Evolutionary conservation across 1,139 yeast species (phyloP), one percentile per base, ranked within the genome.

Genomic region (Magnusiomyces sp.): DNA sequence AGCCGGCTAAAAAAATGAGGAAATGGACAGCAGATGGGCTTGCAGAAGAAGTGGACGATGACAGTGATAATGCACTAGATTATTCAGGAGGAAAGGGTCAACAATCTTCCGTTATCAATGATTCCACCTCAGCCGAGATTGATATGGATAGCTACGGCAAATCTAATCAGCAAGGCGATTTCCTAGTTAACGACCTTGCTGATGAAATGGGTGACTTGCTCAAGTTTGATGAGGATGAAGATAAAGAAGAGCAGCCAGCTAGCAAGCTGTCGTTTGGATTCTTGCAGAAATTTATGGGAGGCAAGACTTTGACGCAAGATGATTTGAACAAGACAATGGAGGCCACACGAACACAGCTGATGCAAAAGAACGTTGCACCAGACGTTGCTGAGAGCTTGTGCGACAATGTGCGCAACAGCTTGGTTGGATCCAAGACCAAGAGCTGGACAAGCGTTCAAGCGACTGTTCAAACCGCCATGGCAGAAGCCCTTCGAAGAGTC

Each of bases 401-500:
- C 46, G 66, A 72, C 9, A 77, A 75, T 47, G 84, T 83, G n/a
- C 78, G 78, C 47, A 73, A 72, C 55, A 79, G 77, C 47, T 63
- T 83, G 36, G 69, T 80, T 2, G 90, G 90, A 0, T 75, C 83
- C 17, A 80, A 77, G 52, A 81, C 88, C 0, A 78, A 77, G 49
- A 77, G 71, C 54, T 83, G 87, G 77, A 79, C 87, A 0, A 72
- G 81, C 5, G 77, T 76, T 0, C 80, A 77, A 50, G 70, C 74
- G 27, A 76, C 84, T 1, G 84, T 82, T 7, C 74, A 81, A 56
- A 76, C 76, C 43, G 77, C 95, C 2, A 73, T 92, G 64, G 77
- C 80, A 1, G 86, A 80, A 39, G 90, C 92, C 48, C 71, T 92
- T 48, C 81, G 90, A 45, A 83, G 85, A 60, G 80, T 90, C 45